A percentile compares a stretch with the other conserved stretches of the same genome.
Evolutionary conservation across 148 eudicot species (phyloP).

Genomic region (Oxyria digyna): DNA sequence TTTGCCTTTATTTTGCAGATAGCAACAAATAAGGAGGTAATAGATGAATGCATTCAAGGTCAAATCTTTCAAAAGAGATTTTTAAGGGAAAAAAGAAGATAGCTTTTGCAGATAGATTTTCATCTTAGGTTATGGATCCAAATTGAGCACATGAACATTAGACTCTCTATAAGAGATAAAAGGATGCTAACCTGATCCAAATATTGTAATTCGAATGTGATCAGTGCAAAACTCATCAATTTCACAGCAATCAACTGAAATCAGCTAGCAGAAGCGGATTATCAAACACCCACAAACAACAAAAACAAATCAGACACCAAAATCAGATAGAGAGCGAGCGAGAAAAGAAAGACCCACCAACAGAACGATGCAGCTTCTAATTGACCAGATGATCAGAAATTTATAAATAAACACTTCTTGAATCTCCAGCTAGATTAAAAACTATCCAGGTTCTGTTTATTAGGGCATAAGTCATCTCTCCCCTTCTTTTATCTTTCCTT

Average conservation of each 20-base stretch:
- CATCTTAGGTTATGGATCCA: not conserved
- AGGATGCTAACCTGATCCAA: constrained; percentile 57
- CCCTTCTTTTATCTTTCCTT: not conserved
- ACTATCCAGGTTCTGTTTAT: not conserved
- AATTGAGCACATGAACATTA: not conserved
- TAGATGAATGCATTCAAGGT: not conserved
- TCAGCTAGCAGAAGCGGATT: not conserved
- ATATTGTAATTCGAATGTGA: not conserved
- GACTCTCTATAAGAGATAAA: not conserved
- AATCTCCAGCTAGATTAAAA: not conserved
- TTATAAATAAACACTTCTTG: not conserved
- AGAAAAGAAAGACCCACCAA: constrained; percentile 3
- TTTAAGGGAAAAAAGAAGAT: not conserved
- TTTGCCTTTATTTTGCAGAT: too few relatives aligned
- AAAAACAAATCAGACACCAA: not conserved
- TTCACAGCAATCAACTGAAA: not conserved
- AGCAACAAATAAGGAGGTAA: not conserved
- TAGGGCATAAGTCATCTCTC: not conserved
- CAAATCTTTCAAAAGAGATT: not conserved
- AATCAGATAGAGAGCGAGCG: not conserved
- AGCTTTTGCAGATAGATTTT: not conserved
- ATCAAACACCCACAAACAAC: not conserved
- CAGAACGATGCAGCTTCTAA: not conserved
- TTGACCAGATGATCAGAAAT: not conserved
- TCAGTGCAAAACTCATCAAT: not conserved